Evolutionary conservation across 495 filamentous ascomycete species (phyloP).

Genomic region (Hamigera avellanea): DNA sequence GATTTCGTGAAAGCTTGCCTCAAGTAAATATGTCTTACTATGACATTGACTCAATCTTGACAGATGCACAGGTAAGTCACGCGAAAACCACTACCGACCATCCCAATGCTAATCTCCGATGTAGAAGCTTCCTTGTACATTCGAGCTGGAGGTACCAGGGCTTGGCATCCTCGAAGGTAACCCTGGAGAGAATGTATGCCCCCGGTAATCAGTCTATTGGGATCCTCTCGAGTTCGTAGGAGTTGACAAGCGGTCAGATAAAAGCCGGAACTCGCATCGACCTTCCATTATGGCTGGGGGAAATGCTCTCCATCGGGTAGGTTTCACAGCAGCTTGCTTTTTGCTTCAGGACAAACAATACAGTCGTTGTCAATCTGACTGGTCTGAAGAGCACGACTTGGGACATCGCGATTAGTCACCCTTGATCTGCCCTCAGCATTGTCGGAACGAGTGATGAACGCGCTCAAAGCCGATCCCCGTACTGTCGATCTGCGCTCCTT

Average conservation of each 20-base stretch:
- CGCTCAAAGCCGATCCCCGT: slow-evolving; percentile 78
- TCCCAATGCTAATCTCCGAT: slow-evolving; percentile 8
- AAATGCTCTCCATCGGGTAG: slow-evolving; percentile 82
- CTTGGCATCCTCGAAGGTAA: slow-evolving; percentile 83
- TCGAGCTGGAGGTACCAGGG: slow-evolving; percentile 76
- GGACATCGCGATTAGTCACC: slow-evolving; percentile 52
- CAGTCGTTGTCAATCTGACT: slow-evolving; percentile 3
- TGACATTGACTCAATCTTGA: slow-evolving; percentile 86
- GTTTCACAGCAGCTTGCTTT: slow-evolving; percentile 1
- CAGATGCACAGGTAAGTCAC: slow-evolving; percentile 65
- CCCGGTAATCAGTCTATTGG: background rate
- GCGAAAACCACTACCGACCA: background rate
- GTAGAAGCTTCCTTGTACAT: slow-evolving; percentile 91
- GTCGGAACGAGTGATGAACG: slow-evolving; percentile 73
- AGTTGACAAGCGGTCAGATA: slow-evolving; percentile 36
- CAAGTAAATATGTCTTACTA: slow-evolving; percentile 67
- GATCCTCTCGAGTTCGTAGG: background rate
- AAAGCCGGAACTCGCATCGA: slow-evolving; percentile 68
- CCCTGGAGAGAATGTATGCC: slow-evolving; percentile 46
- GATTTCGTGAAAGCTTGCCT: too few relatives aligned
- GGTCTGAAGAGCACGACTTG: slow-evolving; percentile 32
- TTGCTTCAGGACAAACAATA: slow-evolving; percentile 4
- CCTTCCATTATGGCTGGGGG: slow-evolving; percentile 92
- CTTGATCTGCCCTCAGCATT: slow-evolving; percentile 75
- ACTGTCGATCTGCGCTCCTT: slow-evolving; percentile 73